Percentiles rank a stretch among this genome's conserved stretches.
These are phyloP conservation scores for Russula dissimulans DNA, from an alignment of 768 basidiomycete genomes.

Conservation along the genomic window DNA sequence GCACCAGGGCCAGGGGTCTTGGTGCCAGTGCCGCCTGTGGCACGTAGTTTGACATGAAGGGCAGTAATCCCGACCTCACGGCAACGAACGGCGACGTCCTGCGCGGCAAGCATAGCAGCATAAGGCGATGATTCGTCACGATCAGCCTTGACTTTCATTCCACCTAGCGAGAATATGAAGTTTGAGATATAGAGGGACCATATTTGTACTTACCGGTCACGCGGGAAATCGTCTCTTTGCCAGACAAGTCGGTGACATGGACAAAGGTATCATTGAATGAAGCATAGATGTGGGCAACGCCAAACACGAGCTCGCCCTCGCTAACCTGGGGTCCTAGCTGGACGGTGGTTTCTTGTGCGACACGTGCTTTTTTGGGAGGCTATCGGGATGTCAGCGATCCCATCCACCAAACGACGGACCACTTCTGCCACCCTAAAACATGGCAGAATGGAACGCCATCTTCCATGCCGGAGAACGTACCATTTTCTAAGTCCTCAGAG, in stretches of 20 bases:
- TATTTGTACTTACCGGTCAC: conserved; percentile 68
- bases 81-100: conserved; percentile 94
- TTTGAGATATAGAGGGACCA: background rate
- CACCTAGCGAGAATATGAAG: conserved; percentile 42
- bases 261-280: conserved; percentile 99
- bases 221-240: conserved; percentile 98
- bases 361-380: conserved; percentile 80
- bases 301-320: conserved; percentile 95
- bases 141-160: conserved; percentile 99
- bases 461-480: background rate
- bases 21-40: conserved; percentile 96
- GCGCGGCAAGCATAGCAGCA: conserved; percentile 96
- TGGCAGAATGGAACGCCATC: background rate
- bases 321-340: conserved; percentile 92
- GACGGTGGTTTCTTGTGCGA: conserved; percentile 73
- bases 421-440: background rate
- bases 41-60: conserved; percentile 97
- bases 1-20: conserved; percentile 99
- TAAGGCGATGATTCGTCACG: conserved; percentile 98
- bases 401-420: conserved; percentile 38
- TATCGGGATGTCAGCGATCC: conserved; percentile 43
- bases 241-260: conserved; percentile 96
- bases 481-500: conserved; percentile 5
- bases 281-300: conserved; percentile 97
- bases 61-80: conserved; percentile 98